Conservation (phyloP, 345 rosid genomes). For the Eutrema heterophyllum region DNA sequence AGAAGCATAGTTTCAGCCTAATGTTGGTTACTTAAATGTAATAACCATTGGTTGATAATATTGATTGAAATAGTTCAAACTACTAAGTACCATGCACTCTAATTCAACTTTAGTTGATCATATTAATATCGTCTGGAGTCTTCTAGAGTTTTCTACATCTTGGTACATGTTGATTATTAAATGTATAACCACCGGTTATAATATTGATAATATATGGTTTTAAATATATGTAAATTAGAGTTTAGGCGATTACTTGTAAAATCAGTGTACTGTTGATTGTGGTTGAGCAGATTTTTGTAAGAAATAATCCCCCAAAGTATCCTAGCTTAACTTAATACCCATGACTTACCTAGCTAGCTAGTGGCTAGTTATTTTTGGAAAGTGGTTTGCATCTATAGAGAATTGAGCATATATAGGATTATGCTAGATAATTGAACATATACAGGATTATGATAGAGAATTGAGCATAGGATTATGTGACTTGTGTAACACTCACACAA, state of each 20-base stretch:
- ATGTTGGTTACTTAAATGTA: not conserved
- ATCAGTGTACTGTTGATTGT: not conserved
- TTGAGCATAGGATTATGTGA: not conserved
- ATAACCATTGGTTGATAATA: not conserved
- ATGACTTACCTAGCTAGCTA: not conserved
- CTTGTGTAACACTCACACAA: conserved; percentile 36
- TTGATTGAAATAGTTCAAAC: not conserved
- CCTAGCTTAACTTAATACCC: too few relatives aligned
- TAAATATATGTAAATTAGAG: not conserved
- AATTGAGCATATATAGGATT: too few relatives aligned
- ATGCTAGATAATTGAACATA: not conserved
- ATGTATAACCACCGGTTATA: not conserved
- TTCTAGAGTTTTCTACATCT: not conserved
- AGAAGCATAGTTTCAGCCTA: too few relatives aligned
- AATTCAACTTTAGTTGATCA: not conserved
- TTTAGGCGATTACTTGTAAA: not conserved
- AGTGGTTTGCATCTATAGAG: not conserved
- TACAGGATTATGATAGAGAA: not conserved
- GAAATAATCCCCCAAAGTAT: not conserved
- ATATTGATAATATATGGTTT: not conserved
- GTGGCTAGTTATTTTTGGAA: not conserved
- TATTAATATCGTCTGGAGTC: not conserved
- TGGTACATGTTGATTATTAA: not conserved
- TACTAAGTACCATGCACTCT: not conserved
- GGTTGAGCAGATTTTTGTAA: not conserved